Evolutionary conservation across 495 filamentous ascomycete genomes (phyloP).

Genomic region (Penicillium cosmopolitanum): DNA sequence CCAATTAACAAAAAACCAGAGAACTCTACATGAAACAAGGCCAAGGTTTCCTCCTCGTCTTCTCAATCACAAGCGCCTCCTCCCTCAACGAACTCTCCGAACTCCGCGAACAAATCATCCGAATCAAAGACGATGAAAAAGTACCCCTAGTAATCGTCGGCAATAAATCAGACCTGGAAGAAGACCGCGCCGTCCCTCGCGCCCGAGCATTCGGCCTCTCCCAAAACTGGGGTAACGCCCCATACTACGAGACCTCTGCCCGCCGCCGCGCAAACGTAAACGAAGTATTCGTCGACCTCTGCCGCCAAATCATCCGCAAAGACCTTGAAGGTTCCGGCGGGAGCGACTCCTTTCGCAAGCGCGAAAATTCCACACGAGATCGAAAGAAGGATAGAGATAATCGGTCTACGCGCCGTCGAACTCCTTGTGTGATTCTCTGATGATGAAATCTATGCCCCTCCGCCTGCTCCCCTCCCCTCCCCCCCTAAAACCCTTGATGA

Average conservation of each 20-base stretch:
- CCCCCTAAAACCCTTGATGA: not conserved
- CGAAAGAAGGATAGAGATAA: slow-evolving; percentile 38
- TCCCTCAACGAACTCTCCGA: slow-evolving; percentile 86
- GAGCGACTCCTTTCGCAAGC: slow-evolving; percentile 42
- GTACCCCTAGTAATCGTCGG: slow-evolving; percentile 96
- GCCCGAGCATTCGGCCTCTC: slow-evolving; percentile 83
- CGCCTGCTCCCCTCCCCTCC: not conserved
- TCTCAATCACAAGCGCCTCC: slow-evolving; percentile 88
- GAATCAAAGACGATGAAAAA: slow-evolving; percentile 92
- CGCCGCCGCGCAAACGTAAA: slow-evolving; percentile 87
- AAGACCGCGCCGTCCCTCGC: slow-evolving; percentile 82
- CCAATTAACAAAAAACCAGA: slow-evolving; percentile 41
- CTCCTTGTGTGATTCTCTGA: slow-evolving; percentile 51
- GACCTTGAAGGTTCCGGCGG: slow-evolving; percentile 57
- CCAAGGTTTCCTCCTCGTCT: slow-evolving; percentile 96
- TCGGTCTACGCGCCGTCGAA: slow-evolving; percentile 34
- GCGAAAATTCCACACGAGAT: slow-evolving; percentile 40
- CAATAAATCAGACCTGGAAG: slow-evolving; percentile 95
- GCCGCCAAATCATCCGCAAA: slow-evolving; percentile 84
- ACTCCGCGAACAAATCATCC: slow-evolving; percentile 92
- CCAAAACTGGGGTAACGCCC: slow-evolving; percentile 85
- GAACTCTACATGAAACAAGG: slow-evolving; percentile 97
- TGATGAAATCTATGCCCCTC: not conserved
- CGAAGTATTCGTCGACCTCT: slow-evolving; percentile 92
- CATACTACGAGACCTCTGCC: slow-evolving; percentile 94